Conservation (phyloP, 768 basidiomycete species). For the Cystofilobasidium ferigula region DNA sequence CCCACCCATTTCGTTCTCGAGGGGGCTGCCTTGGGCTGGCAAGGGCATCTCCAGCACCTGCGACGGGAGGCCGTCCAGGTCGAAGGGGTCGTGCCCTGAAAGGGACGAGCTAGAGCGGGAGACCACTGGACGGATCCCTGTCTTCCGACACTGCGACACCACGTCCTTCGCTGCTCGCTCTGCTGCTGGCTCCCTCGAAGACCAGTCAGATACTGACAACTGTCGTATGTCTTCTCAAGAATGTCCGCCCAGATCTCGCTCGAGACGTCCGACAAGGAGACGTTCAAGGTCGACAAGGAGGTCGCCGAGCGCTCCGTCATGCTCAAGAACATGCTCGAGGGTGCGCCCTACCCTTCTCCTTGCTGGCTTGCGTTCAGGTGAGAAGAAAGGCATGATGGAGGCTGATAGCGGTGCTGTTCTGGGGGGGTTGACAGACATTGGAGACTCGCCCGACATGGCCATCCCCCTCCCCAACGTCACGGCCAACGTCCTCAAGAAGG, state of each 20-base stretch:
- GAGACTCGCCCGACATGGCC: slow-evolving; percentile 74
- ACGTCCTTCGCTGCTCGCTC: background rate
- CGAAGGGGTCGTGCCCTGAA: too few species aligned
- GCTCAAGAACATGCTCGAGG: slow-evolving; percentile 99
- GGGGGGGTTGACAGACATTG: slow-evolving; percentile 54
- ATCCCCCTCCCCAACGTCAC: slow-evolving; percentile 92
- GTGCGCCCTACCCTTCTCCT: slow-evolving; percentile 42
- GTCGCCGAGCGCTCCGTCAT: slow-evolving; percentile 90
- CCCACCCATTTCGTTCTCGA: too few species aligned
- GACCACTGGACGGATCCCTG: too few species aligned
- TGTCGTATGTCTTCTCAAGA: background rate
- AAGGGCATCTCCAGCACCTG: too few species aligned
- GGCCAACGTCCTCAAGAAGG: slow-evolving; percentile 86
- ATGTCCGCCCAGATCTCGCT: slow-evolving; percentile 51
- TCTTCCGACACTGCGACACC: too few species aligned
- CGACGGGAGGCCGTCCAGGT: too few species aligned
- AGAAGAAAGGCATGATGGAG: background rate
- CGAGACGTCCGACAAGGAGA: slow-evolving; percentile 89
- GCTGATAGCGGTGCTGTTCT: background rate
- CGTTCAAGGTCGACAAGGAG: slow-evolving; percentile 83
- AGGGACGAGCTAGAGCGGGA: too few species aligned
- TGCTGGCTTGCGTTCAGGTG: background rate
- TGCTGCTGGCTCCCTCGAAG: background rate
- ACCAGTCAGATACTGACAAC: background rate
- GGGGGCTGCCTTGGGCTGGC: too few species aligned